Conservation (phyloP, 2,329 filamentous ascomycete species). For the Colletotrichum neosansevieriae region DNA sequence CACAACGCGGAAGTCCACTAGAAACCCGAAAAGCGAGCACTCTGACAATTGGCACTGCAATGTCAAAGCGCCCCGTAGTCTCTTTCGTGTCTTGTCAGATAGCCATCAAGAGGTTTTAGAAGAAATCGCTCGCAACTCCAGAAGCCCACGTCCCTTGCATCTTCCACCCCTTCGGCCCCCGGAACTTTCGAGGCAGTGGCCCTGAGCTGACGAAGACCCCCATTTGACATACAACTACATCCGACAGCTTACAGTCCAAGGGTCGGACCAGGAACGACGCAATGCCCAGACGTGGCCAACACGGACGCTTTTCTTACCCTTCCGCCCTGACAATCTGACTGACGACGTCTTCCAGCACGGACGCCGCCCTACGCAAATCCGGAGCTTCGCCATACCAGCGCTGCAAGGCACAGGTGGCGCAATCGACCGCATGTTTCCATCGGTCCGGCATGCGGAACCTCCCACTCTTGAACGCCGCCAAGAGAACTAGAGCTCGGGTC, state of each 20-base stretch:
- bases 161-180: background rate
- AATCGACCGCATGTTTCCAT: conserved; percentile 43
- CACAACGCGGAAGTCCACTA: background rate
- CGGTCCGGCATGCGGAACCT: conserved; percentile 38
- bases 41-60: background rate
- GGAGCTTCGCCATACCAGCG: conserved; percentile 44
- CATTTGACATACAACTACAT: background rate
- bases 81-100: background rate
- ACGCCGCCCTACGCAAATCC: conserved; percentile 37
- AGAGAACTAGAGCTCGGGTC: conserved; percentile 43
- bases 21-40: background rate
- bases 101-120: background rate
- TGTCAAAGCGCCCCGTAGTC: conserved; percentile 1
- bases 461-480: conserved; percentile 44
- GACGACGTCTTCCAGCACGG: conserved; percentile 29
- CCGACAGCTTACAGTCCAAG: background rate
- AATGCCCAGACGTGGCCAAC: background rate
- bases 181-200: background rate
- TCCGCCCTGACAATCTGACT: conserved; percentile 29
- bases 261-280: background rate
- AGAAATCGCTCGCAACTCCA: background rate
- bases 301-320: conserved; percentile 24
- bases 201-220: background rate
- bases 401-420: conserved; percentile 39
- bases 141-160: background rate